Base-by-base conservation (phyloP, 495 filamentous ascomycete species). In the Hypoxylon subgilvum region DNA sequence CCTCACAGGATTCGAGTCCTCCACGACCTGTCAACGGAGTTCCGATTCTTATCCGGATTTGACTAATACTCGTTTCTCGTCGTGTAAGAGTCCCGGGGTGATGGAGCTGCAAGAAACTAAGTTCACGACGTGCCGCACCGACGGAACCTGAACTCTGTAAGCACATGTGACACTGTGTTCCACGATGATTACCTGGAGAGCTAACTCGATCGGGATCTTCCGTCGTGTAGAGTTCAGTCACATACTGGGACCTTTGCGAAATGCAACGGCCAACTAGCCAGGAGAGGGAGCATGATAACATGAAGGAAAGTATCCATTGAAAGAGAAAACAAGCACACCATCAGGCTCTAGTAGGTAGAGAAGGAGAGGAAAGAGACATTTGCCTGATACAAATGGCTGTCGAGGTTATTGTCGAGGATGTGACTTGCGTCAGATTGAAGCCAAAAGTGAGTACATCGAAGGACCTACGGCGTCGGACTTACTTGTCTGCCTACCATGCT, bases 21-120 rank as follows among this genome's bases (percentile, higher is more conserved):
- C n/a, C 14, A 53, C 28, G 27, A 50, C 34, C 16, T 28, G 21
- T 28, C 32, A 12, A 46, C 61, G 61, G 61, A 64, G 43, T 54
- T 64, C 61, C 61, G 61, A 44, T 19, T 36, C 53, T 51, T 50
- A 10, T 52, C 50, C 34, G 38, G 28, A 54, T 23, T 36, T 49
- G 39, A 2, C 13, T 44, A n/a, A 36, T n/a, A 17, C 0, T 9
- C 1, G n/a, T 41, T 38, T 14, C 19, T 7, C 40, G 34, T 21
- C 18, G 9, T 50, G 36, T 46, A 36, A 9, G 47, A 53, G 19
- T 1, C 18, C 12, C 34, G 32, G 27, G 28, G 18, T 21, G 31
- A 18, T 5, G n/a, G 31, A 53, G 39, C 19, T 12, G 49, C 30
- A 44, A 35, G 35, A 49, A 48, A 54, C 30, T 58, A 27, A 53